Evolutionary conservation across 257 asterid species (phyloP), one percentile per base, ranked within the genome.

Genomic region (Solanum lycopersicoides): DNA sequence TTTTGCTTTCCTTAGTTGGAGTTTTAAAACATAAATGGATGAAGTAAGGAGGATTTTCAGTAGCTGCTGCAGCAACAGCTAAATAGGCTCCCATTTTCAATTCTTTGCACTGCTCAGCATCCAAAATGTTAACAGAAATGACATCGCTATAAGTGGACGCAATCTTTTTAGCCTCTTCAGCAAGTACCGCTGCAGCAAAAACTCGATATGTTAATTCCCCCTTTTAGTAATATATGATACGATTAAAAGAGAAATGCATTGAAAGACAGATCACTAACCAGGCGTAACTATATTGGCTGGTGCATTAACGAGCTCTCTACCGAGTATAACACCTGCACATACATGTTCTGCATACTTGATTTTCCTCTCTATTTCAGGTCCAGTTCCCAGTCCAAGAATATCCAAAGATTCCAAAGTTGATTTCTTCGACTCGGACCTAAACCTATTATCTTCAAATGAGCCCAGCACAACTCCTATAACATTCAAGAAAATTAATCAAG

Each of bases 11-110:
- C 82, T 94, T 97, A 90, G 88, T 84, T 0, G 89, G 88, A 82
- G 99, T 98, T 89, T 92, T 96, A 93, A 93, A 96, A 91, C 95
- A 92, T 88, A 97, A 90, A 89, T 97, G 99, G 86, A 97, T 97
- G 90, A 97, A 97, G 89, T 96, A 96, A 12, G 99, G 94, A 86
- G 98, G 98, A 91, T 97, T 96, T 16, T 93, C 92, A 42, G 99
- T 95, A 82, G 99, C 99, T 13, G 93, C 99, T 16, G 93, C 99
- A 65, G 95, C 98, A 90, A 97, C 99, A 89, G 92, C 95, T 12
- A 97, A 93, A 90, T 96, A 97, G 9, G 99, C 96, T 65, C 99
- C 99, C 99, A 97, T 96, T 94, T 96, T 97, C 92, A 97, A 89
- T 86, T 95, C 98, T 91, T 93, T 95, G 94, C 99, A 97, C 91